Base-by-base conservation (phyloP, 2,329 filamentous ascomycete species). In the Botrytis pseudocinerea region DNA sequence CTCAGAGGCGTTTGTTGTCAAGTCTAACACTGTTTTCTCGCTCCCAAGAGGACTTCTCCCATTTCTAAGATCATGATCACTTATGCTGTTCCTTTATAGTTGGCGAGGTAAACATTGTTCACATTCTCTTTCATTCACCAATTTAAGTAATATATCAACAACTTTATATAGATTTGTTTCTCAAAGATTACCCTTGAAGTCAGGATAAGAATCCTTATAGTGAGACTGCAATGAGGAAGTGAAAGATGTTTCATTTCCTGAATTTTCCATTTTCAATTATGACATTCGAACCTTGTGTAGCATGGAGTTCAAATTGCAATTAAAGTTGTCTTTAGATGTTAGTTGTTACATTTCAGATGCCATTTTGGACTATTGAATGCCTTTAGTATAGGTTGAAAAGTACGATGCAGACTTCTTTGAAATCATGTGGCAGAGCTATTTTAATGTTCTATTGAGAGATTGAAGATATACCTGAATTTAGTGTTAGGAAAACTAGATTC, bases 1-100 rank as follows among this genome's bases (percentile, higher is more conserved):
- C 7, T 7, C 12, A 54, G 5, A 54, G 12, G 2, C 25, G 5
- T 14, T 14, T n/a, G 25, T 4, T 5, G n/a, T n/a, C 48, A n/a
- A n/a, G 5, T n/a, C n/a, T n/a, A n/a, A n/a, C 48, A n/a, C 2
- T 0, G 5, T n/a, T 54, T 0, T 54, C 25, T n/a, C 5, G 5
- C 46, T 51, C 10, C 25, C 22, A 6, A 6, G 46, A 12, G 25
- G 10, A 25, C 12, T 51, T 51, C 46, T 51, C 22, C 1, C 1
- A 51, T 25, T n/a, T 51, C 12, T 5, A 2, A n/a, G 14, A n/a
- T n/a, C 25, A 12, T 7, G 16, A 5, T 54, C 12, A n/a, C 48
- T n/a, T 54, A 4, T 14, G 25, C 14, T n/a, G 25, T 7, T 8
- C 25, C 4, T 54, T n/a, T n/a, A 7, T 6, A 12, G 14, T n/a